A percentile compares a stretch with the other conserved stretches of the same genome.
phyloP scores from a whole-genome alignment of 75 land plant genomes.

The Selaginella tamariscina region DNA sequence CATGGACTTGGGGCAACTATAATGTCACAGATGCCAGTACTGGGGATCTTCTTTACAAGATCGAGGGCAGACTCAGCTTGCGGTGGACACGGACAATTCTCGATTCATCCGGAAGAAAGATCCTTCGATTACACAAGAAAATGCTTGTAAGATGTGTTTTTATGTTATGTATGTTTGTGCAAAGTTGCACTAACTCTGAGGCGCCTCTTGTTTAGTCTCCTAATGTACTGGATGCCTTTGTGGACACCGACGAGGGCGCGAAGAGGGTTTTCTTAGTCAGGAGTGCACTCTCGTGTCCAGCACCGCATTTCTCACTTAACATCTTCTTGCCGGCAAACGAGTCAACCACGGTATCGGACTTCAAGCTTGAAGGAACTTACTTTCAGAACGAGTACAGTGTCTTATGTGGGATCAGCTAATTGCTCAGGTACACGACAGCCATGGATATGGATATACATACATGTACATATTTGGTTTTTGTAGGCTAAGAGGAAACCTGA shows the following conservation, averaged over 20 bases:
- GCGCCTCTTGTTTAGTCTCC: too few species aligned
- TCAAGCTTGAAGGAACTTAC: neutral
- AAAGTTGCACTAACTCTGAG: neutral
- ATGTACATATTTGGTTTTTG: too few species aligned
- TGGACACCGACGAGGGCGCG: neutral
- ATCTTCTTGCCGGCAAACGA: neutral
- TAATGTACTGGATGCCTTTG: neutral
- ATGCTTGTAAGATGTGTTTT: neutral
- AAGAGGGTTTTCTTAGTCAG: neutral
- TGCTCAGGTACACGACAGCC: neutral
- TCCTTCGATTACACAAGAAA: neutral
- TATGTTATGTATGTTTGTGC: neutral
- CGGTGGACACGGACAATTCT: neutral
- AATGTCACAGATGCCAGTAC: neutral
- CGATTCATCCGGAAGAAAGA: neutral
- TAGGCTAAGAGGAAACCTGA: neutral
- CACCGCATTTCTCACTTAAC: neutral
- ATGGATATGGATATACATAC: too few species aligned
- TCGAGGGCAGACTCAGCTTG: neutral
- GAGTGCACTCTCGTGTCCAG: neutral
- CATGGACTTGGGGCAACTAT: neutral
- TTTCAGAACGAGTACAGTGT: neutral
- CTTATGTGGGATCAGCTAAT: neutral
- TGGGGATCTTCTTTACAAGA: neutral
- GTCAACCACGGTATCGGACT: neutral